Base-by-base conservation (phyloP, 495 filamentous ascomycete genomes). In the Venustampulla echinocandica region DNA sequence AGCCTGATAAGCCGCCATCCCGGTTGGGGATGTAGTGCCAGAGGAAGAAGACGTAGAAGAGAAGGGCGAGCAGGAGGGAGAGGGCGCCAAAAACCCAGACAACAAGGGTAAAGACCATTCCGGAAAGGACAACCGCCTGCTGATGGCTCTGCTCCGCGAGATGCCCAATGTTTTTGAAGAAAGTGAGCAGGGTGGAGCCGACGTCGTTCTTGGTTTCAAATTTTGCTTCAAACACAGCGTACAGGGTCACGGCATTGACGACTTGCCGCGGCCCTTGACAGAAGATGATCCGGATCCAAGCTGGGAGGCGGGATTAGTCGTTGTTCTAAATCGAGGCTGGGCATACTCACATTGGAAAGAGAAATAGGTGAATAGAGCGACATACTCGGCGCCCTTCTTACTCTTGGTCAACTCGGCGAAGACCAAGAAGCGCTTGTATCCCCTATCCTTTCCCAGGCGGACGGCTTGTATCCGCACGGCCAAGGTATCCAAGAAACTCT, bases 351-450 rank as follows among this genome's bases (percentile, higher is more conserved):
- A 81, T 68, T 96, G 83, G 61, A 96, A 96, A 14, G 84, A 83
- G 64, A 96, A 98, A 58, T 95, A 95, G 23, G 87, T 82, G 58
- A 95, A 95, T 2, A 98, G 72, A 10, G 90, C 92, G 32, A 94
- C 71, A 61, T 94, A 95, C 61, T 96, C 90, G 22, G 80, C 77
- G 10, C 88, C 87, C 61, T 94, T 90, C 60, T 84, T 88, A 63
- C 83, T 86, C 61, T 90, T 89, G 1, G 92, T 95, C 64, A 98
- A 68, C 53, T 87, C 85, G 4, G 89, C 79, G 59, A 95, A 98
- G 36, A 98, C 89, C 14, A 96, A 67, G 59, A 96, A 98, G 24
- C 90, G 74, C 52, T 75, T 81, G 79, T 82, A 98, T 24, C 92
- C 76, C 47, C 71, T 68, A 22, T 79, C 78, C 17, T 70, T 65